Evolutionary conservation across 2,329 filamentous ascomycete species (phyloP).

Genomic region (Hymenoscyphus occultus): DNA sequence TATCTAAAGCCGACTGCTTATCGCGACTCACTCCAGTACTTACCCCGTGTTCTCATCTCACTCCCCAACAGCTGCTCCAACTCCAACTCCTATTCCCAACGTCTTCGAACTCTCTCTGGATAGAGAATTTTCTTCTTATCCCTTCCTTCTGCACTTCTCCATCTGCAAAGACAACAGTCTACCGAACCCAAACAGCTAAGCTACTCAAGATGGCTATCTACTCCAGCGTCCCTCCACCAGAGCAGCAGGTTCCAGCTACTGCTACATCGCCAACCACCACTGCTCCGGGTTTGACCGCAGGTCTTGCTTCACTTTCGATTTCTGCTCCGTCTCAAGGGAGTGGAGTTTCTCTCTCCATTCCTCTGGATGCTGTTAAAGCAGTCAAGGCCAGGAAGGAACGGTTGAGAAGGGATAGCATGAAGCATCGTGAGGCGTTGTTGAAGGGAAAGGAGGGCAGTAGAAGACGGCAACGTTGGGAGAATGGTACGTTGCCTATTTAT

Average conservation of each 20-base stretch:
- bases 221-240: slow-evolving; percentile 51
- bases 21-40: slow-evolving; percentile 12
- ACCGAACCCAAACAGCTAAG: background rate
- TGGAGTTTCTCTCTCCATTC: slow-evolving; percentile 66
- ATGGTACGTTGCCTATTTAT: slow-evolving; percentile 56
- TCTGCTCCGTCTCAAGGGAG: slow-evolving; percentile 57
- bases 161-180: background rate
- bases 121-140: background rate
- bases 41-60: background rate
- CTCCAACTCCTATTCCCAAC: slow-evolving; percentile 7
- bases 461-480: slow-evolving; percentile 89
- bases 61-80: slow-evolving; percentile 2
- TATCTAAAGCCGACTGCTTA: slow-evolving; percentile 16
- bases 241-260: slow-evolving; percentile 30
- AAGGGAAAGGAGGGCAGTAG: slow-evolving; percentile 91
- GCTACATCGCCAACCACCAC: slow-evolving; percentile 29
- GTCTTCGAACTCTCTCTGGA: slow-evolving; percentile 1
- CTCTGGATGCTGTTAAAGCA: slow-evolving; percentile 58
- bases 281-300: slow-evolving; percentile 54
- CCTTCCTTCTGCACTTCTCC: background rate
- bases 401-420: slow-evolving; percentile 50
- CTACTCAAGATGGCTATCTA: slow-evolving; percentile 50
- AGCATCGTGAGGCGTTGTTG: slow-evolving; percentile 50
- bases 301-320: slow-evolving; percentile 52
- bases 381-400: slow-evolving; percentile 32